phyloP scores from a whole-genome alignment of 2,329 filamentous ascomycete genomes.

The Nothomitra cinnamomea region DNA sequence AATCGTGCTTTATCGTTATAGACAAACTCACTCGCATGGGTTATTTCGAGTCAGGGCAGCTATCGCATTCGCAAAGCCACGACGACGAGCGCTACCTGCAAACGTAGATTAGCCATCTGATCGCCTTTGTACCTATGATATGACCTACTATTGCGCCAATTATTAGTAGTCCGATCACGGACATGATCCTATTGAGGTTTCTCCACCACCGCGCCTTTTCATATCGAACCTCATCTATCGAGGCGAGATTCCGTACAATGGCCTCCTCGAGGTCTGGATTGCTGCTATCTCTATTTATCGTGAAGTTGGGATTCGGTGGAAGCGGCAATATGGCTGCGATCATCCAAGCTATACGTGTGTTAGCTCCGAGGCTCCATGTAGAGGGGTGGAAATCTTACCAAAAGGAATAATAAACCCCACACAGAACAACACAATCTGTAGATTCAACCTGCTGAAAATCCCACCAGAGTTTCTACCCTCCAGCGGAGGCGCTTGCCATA shows the following conservation, averaged over 20 bases:
- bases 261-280: not conserved
- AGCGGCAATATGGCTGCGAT: constrained; percentile 59
- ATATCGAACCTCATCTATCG: constrained; percentile 17
- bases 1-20: too few species aligned
- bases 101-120: constrained; percentile 10
- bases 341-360: constrained; percentile 49
- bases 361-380: not conserved
- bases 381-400: constrained; percentile 28
- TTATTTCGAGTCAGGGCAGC: too few species aligned
- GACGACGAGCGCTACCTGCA: not conserved
- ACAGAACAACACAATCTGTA: constrained; percentile 59
- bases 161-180: constrained; percentile 36
- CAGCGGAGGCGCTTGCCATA: constrained; percentile 59
- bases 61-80: not conserved
- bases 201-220: constrained; percentile 49
- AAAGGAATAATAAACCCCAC: constrained; percentile 64
- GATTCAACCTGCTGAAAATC: constrained; percentile 48
- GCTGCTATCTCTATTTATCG: not conserved
- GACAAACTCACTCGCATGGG: too few species aligned
- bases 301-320: constrained; percentile 24
- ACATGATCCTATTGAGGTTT: constrained; percentile 44
- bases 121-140: not conserved
- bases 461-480: constrained; percentile 45
- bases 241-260: not conserved
- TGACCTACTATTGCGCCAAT: constrained; percentile 35